A percentile compares a stretch with the other conserved stretches of the same genome.
Evolutionary conservation across 345 rosid genomes (phyloP).

Genomic region (Salix caprea): DNA sequence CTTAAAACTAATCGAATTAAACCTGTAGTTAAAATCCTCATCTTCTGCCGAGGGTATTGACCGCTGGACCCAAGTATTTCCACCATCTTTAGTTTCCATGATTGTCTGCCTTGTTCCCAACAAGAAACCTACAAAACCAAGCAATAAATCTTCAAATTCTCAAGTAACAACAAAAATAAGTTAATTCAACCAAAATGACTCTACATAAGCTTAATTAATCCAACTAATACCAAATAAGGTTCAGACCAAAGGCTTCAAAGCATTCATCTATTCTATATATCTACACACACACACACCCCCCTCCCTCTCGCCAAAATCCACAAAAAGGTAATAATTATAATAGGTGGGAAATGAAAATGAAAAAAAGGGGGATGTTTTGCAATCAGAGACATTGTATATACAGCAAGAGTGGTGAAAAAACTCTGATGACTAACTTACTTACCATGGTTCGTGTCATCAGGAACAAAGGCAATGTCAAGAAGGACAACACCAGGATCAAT

Average conservation of each 20-base stretch:
- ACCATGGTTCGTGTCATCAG: constrained; percentile 71
- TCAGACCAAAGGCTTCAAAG: too few relatives aligned
- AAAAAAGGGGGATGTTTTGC: not conserved
- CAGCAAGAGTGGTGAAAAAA: too few relatives aligned
- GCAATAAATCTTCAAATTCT: not conserved
- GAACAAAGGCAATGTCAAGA: constrained; percentile 87
- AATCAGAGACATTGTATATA: too few relatives aligned
- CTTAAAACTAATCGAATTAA: constrained; percentile 76
- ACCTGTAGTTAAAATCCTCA: constrained; percentile 92
- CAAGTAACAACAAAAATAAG: too few relatives aligned
- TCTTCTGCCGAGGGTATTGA: constrained; percentile 91
- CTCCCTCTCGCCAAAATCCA: not conserved
- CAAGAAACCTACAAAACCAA: constrained; percentile 49
- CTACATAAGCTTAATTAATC: too few relatives aligned
- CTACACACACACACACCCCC: too few relatives aligned
- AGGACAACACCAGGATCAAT: constrained; percentile 93
- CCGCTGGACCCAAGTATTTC: constrained; percentile 70
- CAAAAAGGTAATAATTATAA: not conserved
- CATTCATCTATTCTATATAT: too few relatives aligned
- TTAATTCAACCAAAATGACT: too few relatives aligned
- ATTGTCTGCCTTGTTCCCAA: constrained; percentile 85
- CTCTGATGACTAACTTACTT: not conserved
- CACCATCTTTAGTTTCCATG: constrained; percentile 86
- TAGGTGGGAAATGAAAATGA: not conserved
- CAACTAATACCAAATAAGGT: too few relatives aligned